Percentiles rank a stretch among this genome's conserved stretches.
Conservation (phyloP, 768 basidiomycete species). For the Crassisporium funariophilum region DNA sequence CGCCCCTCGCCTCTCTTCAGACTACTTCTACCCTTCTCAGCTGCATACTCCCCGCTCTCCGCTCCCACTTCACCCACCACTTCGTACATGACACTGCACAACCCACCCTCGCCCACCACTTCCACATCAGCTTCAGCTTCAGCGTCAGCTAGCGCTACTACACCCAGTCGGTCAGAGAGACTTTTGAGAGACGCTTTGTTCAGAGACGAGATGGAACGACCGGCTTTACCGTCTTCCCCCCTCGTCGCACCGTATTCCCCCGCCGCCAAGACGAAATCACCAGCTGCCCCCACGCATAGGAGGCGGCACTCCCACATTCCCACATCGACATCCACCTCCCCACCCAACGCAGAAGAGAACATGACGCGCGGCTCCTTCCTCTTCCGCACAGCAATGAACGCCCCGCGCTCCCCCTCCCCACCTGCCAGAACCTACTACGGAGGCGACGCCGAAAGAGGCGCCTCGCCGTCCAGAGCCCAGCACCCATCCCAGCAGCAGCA, state of each 20-base stretch:
- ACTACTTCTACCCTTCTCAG: too few species aligned
- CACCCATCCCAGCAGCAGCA: neutral
- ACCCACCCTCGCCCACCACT: too few species aligned
- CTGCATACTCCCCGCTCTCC: too few species aligned
- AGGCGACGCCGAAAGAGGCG: slow-evolving; percentile 7
- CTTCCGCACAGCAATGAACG: slow-evolving; percentile 34
- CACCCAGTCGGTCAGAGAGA: slow-evolving; percentile 54
- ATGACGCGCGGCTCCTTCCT: slow-evolving; percentile 29
- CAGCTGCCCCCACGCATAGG: slow-evolving; percentile 13
- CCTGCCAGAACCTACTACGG: slow-evolving; percentile 7
- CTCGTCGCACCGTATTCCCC: slow-evolving; percentile 3
- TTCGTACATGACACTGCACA: too few species aligned
- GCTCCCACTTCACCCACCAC: too few species aligned
- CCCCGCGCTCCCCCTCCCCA: slow-evolving; percentile 23
- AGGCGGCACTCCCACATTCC: slow-evolving; percentile 33
- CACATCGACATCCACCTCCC: slow-evolving; percentile 16
- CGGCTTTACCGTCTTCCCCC: slow-evolving; percentile 11
- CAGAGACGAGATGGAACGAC: slow-evolving; percentile 45
- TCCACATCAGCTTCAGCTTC: too few species aligned
- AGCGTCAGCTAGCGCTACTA: too few species aligned
- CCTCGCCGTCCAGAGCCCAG: neutral
- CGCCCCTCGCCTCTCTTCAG: too few species aligned
- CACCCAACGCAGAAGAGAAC: slow-evolving; percentile 13
- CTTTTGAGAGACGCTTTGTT: slow-evolving; percentile 58
- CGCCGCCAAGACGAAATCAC: slow-evolving; percentile 3